Base-by-base conservation (phyloP, 768 basidiomycete genomes). In the Pulveroboletus sp. region DNA sequence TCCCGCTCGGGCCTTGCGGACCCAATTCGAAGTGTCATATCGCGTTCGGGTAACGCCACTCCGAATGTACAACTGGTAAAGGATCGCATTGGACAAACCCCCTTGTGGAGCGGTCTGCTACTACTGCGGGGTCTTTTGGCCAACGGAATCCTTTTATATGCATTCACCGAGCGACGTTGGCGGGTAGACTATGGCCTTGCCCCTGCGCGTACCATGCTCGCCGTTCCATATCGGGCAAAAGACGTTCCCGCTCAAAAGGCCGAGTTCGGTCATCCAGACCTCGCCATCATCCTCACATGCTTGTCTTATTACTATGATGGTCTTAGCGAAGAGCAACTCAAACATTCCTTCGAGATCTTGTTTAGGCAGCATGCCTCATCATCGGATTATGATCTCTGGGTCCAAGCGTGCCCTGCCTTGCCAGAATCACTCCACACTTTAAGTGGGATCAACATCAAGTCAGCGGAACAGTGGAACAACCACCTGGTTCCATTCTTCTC, bases 391-490 rank as follows among this genome's bases (percentile, higher is more conserved):
- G 41, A 55, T 12, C 11, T 25, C 12, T 64, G 62, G 55, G 38
- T 64, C 54, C 10, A 55, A 46, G 40, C 59, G 50, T 10, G 43
- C 53, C 40, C 48, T 38, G 39, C 21, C 6, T 50, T 76, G 13
- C 75, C 75, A 3, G 4, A 23, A 0, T 27, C 33, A 11, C 50
- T 77, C 7, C 65, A 53, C 9, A 57, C 63, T n/a, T 49, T 74
- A 29, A 65, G 53, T 16, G 72, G 71, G 0, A 51, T 80, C 24
- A 80, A 80, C 45, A 42, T 66, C 19, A 56, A 72, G 23, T 76
- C 78, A 41, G 38, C 47, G 4, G 55, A 62, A 2, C 73, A 71
- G 52, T 56, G 60, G 25, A 50, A 44, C 13, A 47, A 5, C 8
- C 17, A 51, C 6, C 49, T 79, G 5, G 48, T 67, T 21, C 73